phyloP scores from a whole-genome alignment of 1,284 basidiomycete species.

The Rhizoctonia solani region DNA sequence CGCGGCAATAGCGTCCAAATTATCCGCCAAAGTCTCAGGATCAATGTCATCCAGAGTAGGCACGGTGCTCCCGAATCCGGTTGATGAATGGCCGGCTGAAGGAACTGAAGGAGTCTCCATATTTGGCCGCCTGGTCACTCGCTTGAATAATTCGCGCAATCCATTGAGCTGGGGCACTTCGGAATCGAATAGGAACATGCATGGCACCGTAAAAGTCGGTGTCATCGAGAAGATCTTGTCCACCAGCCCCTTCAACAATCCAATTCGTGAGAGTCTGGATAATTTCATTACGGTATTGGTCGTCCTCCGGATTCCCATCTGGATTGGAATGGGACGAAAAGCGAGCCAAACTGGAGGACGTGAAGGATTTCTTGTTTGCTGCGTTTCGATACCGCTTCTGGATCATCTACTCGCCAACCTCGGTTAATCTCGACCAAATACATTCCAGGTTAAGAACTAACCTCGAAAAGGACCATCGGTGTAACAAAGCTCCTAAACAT shows the following conservation, averaged over 20 bases:
- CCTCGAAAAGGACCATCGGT: slow-evolving; percentile 80
- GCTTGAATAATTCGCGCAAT: slow-evolving; percentile 55
- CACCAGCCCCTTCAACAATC: slow-evolving; percentile 68
- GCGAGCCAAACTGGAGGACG: background rate
- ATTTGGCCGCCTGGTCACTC: slow-evolving; percentile 65
- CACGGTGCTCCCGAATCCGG: slow-evolving; percentile 55
- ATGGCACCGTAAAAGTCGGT: slow-evolving; percentile 61
- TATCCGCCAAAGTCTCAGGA: slow-evolving; percentile 70
- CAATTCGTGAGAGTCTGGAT: slow-evolving; percentile 68
- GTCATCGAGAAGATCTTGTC: slow-evolving; percentile 76
- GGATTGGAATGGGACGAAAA: background rate
- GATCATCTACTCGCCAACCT: slow-evolving; percentile 55
- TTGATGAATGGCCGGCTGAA: slow-evolving; percentile 13
- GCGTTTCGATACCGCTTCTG: slow-evolving; percentile 66
- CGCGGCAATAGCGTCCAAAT: slow-evolving; percentile 70
- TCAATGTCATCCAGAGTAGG: slow-evolving; percentile 69
- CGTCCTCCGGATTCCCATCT: background rate
- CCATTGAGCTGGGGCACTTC: slow-evolving; percentile 52
- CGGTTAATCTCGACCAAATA: slow-evolving; percentile 24
- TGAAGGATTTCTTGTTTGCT: slow-evolving; percentile 15
- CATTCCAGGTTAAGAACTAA: slow-evolving; percentile 46
- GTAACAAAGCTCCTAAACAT: slow-evolving; percentile 77
- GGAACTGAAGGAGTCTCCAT: slow-evolving; percentile 39
- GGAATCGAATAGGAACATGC: slow-evolving; percentile 55
- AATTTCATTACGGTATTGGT: slow-evolving; percentile 56